Evolutionary conservation across 257 asterid species (phyloP), one percentile per base, ranked within the genome.

Genomic region (Coffea eugenioides): DNA sequence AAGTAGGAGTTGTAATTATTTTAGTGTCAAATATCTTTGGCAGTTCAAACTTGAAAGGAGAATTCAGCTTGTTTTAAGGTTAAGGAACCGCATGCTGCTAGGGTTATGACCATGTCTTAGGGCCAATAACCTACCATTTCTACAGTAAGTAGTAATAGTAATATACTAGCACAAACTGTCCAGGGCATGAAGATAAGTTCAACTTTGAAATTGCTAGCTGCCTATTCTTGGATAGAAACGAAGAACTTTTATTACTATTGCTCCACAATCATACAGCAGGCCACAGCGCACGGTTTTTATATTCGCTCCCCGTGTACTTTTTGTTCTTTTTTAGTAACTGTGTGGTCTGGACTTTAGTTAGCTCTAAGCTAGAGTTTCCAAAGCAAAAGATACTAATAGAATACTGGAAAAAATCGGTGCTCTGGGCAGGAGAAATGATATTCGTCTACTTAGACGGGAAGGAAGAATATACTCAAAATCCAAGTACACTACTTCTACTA

Each of bases 1-100:
- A 23, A 21, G 13, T n/a, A 61, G 27, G 9, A 23, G 52, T 7
- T 6, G 52, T 12, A 1, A 48, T 12, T 46, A 48, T 39, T 1
- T 5, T 15, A 80, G 84, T 79, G 82, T 85, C 86, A 23, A 77
- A 85, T 78, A 86, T 80, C 86, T 83, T 88, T 88, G 90, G 88
- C 83, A 80, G 88, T 88, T 90, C 76, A 86, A 88, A 81, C 84
- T 90, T 86, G 65, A 88, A 88, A 74, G 86, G 71, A 64, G 11
- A 83, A 27, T 64, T 68, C 20, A 70, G 79, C 59, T 81, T 59
- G 87, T 85, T 86, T 88, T 74, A 71, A 85, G 81, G 82, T 87
- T 83, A 87, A 84, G 92, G 77, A 88, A 88, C 78, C 89, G 85
- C 88, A 80, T 85, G 89, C 73, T 39, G 71, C 25, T 69, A 80